Base-by-base conservation (phyloP, 371 early-diverging fungal genomes). In the Massospora cicadina region DNA sequence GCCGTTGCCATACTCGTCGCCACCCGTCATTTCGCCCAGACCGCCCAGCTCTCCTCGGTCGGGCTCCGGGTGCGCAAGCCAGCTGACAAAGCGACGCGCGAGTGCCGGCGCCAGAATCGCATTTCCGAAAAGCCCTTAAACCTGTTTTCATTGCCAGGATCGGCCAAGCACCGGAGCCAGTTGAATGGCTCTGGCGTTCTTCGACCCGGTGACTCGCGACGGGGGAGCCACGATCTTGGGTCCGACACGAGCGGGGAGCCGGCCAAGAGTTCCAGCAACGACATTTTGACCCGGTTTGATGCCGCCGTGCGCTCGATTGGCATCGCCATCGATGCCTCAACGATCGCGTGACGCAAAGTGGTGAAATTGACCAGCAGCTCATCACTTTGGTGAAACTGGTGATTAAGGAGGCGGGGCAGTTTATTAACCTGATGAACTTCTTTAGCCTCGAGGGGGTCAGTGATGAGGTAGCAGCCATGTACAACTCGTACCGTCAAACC, bases 21-120 rank as follows among this genome's bases (percentile, higher is more conserved):
- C 0, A 85, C 86, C 3, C 80, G 86, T 29, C 79, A 82, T 33
- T 93, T 92, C 69, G 82, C 89, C 25, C 73, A 74, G 1, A 79
- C 79, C 2, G 90, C 90, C 0, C 85, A 88, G 67, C 81, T 81
- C 12, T 71, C 77, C n/a, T 76, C 92, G 3, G 75, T 72, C 31
- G 79, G 76, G 32, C 79, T 81, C 2, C 53, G 55, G 29, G 28
- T 30, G 2, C 55, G 26, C 26, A 17, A 43, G 5, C 25, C 63
- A 25, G 23, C 62, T 31, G 33, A 43, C 5, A 43, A 43, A 17
- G 5, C 43, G 10, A 10, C 43, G 43, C 43, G 43, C 43, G 43
- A 43, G 10, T 43, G 17, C 43, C 43, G 24, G 21, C 5, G 57
- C 23, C 57, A 26, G 21, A 26, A 24, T 26, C 57, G 27, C 5